These are phyloP conservation scores for Gracilaria vermiculophylla DNA, from an alignment of 23 red algal species.

Conservation along the genomic window DNA sequence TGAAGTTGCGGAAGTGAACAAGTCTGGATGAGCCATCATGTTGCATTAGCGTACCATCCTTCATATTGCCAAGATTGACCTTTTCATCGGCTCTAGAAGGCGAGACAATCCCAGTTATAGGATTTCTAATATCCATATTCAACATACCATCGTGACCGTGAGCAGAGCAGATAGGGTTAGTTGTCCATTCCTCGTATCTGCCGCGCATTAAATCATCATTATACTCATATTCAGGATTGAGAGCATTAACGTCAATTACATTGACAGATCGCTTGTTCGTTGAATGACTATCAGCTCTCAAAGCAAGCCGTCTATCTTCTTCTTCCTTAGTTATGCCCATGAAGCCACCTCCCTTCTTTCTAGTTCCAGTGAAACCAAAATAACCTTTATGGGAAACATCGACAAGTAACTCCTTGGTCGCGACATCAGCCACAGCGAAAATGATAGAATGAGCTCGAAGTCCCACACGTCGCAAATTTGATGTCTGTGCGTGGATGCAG, in stretches of 20 bases:
- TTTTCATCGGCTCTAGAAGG: not conserved
- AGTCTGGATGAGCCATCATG: not conserved
- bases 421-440: conserved; percentile 6
- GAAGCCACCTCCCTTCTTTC: conserved; percentile 9
- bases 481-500: conserved; percentile 43
- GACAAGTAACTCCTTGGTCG: conserved; percentile 21
- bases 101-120: conserved; percentile 19
- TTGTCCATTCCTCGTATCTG: conserved; percentile 57
- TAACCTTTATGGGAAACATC: conserved; percentile 54
- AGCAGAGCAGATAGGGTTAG: conserved; percentile 1
- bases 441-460: conserved; percentile 28
- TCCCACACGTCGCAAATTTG: conserved; percentile 14
- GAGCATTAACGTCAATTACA: conserved; percentile 23
- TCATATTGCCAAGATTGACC: not conserved
- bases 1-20: not conserved
- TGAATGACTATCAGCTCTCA: not conserved
- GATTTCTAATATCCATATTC: conserved; percentile 29
- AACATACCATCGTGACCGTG: conserved; percentile 10
- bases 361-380: conserved; percentile 39
- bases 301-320: not conserved
- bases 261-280: conserved; percentile 23
- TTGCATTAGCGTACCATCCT: not conserved
- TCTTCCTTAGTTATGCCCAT: conserved; percentile 10
- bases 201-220: conserved; percentile 19
- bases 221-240: conserved; percentile 19